Percentiles rank a stretch among this genome's conserved stretches.
Evolutionary conservation across 352 stramenopile species (phyloP).

Genomic region (Pythium sukuiense): DNA sequence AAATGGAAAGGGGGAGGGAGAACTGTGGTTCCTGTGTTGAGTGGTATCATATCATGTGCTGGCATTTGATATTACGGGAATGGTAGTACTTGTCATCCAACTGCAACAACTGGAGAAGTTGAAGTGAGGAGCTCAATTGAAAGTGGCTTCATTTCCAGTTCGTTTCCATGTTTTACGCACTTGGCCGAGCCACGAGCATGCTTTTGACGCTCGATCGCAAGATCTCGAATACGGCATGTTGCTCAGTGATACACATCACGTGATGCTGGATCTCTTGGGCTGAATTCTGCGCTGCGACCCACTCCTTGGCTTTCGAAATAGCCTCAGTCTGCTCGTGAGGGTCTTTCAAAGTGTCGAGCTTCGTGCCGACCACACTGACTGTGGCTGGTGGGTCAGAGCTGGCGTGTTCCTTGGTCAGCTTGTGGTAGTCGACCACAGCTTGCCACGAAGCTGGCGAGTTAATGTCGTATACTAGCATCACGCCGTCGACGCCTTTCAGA

Average conservation of each 20-base stretch:
- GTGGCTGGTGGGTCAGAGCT: background rate
- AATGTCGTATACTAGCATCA: slow-evolving; percentile 51
- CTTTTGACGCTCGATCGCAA: slow-evolving; percentile 1
- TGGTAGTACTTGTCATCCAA: background rate
- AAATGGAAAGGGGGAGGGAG: background rate
- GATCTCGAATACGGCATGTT: slow-evolving; percentile 15
- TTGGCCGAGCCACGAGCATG: background rate
- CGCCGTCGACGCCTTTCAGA: slow-evolving; percentile 29
- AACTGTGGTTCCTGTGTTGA: background rate
- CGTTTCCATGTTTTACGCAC: no score
- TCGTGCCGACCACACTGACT: slow-evolving; percentile 23
- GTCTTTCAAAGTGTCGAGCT: slow-evolving; percentile 9
- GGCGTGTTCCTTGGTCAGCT: slow-evolving; percentile 1
- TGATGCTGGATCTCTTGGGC: background rate
- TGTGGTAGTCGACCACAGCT: slow-evolving; percentile 31
- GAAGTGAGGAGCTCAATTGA: no score
- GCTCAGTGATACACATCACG: slow-evolving; percentile 9
- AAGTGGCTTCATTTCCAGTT: no score
- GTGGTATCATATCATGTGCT: background rate
- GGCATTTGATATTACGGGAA: background rate
- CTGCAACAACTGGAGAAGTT: no score
- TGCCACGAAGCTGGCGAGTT: slow-evolving; percentile 30
- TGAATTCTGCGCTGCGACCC: background rate
- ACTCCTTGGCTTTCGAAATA: background rate
- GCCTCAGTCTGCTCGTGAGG: background rate